A percentile compares a stretch with the other conserved stretches of the same genome.
Conservation (phyloP, 768 basidiomycete genomes). For the Suillus lakei region DNA sequence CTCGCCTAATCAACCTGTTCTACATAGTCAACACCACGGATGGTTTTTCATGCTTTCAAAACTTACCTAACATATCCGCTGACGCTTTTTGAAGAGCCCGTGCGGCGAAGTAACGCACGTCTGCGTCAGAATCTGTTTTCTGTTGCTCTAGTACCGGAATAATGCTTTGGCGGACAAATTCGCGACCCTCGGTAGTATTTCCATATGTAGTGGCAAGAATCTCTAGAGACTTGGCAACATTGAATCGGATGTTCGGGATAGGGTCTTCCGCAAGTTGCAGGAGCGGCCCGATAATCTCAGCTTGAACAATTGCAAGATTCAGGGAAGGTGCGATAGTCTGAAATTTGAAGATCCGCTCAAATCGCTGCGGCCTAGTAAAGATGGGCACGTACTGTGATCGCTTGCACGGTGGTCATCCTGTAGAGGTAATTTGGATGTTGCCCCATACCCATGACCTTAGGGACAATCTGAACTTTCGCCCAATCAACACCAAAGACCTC, state of each 20-base stretch:
- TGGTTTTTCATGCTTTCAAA: background rate
- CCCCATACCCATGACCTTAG: conserved; percentile 97
- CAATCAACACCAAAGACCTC: conserved; percentile 99
- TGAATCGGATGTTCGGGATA: conserved; percentile 99
- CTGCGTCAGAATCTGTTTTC: conserved; percentile 89
- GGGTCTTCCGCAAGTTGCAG: conserved; percentile 84
- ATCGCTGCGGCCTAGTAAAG: background rate
- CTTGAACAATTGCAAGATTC: conserved; percentile 79
- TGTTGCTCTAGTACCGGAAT: conserved; percentile 85
- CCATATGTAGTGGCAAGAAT: conserved; percentile 79
- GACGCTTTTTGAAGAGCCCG: conserved; percentile 72
- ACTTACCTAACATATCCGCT: conserved; percentile 44
- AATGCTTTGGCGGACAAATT: conserved; percentile 75
- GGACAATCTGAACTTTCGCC: conserved; percentile 92
- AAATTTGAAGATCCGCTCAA: conserved; percentile 6
- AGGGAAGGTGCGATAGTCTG: conserved; percentile 96
- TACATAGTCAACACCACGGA: conserved; percentile 7
- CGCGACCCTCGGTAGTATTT: conserved; percentile 66
- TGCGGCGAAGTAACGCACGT: conserved; percentile 93
- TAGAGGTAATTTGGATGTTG: conserved; percentile 96
- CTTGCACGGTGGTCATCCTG: conserved; percentile 98
- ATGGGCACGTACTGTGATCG: conserved; percentile 78
- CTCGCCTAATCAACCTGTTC: conserved; percentile 27
- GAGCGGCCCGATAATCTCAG: conserved; percentile 84
- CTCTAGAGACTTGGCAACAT: conserved; percentile 95